Base-by-base conservation (phyloP, 805 yeast genomes). In the Metschnikowia shivogae region DNA sequence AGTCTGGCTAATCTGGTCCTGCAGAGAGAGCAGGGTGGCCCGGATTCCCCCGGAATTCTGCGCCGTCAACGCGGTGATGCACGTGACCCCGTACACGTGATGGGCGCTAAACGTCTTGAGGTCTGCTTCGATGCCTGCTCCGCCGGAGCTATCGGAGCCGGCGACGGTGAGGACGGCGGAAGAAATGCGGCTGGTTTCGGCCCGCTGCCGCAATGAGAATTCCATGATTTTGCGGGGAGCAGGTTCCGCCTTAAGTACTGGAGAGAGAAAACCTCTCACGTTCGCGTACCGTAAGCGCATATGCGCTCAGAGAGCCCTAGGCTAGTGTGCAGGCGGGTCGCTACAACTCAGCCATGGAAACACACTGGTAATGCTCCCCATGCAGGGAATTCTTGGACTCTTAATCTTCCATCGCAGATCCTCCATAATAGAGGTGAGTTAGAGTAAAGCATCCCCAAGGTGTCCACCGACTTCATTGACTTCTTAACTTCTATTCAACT, bases 111-210 rank as follows among this genome's bases (percentile, higher is more conserved):
- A 76, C 0, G 96, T 81, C 64, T 89, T 89, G 32, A 88, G 60
- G 60, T 88, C 96, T 0, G 96, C 96, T 61, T 88, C 96, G 40
- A 88, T 81, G 3, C 96, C 96, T 2, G 96, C 96, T 3, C 96
- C 96, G 2, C 96, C 96, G 9, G 92, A 83, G 36, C 82, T 77
- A 60, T 88, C 96, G 0, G 92, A 83, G 0, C 95, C 95, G 1
- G 89, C 89, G 36, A 71, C 58, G 0, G 74, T 68, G 20, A 61
- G 47, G 22, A 59, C 64, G 5, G 59, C 58, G 2, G 40, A 34
- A 30, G 43, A 42, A 4, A 28, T 11, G 11, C 17, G 28, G 19
- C 11, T n/a, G 3, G 32, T 22, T 17, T n/a, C 36, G 22, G 26
- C 26, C 5, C 45, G 44, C 38, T 36, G 42, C 31, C 33, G 34